Evolutionary conservation across 202 grass and related monocot species (phyloP).

Genomic region (Zizania palustris): DNA sequence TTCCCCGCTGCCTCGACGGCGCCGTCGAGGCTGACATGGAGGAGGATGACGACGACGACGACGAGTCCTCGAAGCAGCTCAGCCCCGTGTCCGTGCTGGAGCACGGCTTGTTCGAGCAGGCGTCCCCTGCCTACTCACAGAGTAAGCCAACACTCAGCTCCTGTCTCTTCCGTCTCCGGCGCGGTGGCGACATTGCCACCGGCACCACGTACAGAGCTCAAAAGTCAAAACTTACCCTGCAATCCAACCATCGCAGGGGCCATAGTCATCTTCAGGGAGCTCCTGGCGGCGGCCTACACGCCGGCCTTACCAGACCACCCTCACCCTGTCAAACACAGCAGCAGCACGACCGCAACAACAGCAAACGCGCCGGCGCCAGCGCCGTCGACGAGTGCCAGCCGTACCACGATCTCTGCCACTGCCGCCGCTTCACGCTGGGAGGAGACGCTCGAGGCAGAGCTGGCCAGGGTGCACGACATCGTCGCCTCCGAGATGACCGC

Average conservation of each 20-base stretch:
- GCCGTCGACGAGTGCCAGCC: background rate
- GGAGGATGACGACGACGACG: slow-evolving; percentile 33
- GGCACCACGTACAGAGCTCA: background rate
- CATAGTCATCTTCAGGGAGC: slow-evolving; percentile 53
- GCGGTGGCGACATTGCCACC: background rate
- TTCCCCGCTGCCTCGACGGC: too few relatives aligned
- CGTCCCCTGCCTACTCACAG: slow-evolving; percentile 34
- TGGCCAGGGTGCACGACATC: background rate
- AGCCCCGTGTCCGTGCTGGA: slow-evolving; percentile 74
- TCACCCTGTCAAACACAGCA: background rate
- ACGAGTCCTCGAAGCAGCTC: slow-evolving; percentile 52
- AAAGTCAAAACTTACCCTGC: background rate
- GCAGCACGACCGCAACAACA: background rate
- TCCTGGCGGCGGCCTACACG: slow-evolving; percentile 51
- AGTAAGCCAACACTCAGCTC: slow-evolving; percentile 31
- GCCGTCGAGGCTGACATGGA: background rate
- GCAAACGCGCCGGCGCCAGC: background rate
- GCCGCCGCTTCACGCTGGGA: background rate
- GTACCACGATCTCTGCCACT: background rate
- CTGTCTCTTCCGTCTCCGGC: background rate
- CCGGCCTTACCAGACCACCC: slow-evolving; percentile 23
- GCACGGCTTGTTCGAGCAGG: slow-evolving; percentile 28
- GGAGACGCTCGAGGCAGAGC: background rate
- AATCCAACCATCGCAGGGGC: slow-evolving; percentile 34
- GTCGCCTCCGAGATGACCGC: slow-evolving; percentile 11